Percentiles rank a stretch among this genome's conserved stretches.
These are phyloP conservation scores for Torulaspora indica DNA, from an alignment of 805 yeast species.

Conservation along the genomic window DNA sequence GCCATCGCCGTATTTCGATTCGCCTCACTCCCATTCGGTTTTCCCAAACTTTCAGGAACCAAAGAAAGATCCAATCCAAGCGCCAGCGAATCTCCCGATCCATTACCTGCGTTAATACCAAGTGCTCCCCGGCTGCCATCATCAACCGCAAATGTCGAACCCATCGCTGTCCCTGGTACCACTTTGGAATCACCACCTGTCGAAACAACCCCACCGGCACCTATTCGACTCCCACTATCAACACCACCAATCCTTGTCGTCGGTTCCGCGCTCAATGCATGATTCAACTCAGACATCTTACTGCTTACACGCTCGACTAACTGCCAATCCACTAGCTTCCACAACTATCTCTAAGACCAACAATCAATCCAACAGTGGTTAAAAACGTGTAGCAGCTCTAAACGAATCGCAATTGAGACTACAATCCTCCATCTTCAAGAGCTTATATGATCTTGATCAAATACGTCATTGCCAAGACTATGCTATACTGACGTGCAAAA, in stretches of 20 bases:
- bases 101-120: not conserved
- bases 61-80: slow-evolving; percentile 11
- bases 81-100: slow-evolving; percentile 10
- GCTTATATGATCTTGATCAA: too few species aligned
- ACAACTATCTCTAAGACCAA: too few species aligned
- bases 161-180: slow-evolving; percentile 1
- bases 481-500: too few species aligned
- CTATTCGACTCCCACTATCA: too few species aligned
- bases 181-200: slow-evolving; percentile 1
- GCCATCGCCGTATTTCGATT: slow-evolving; percentile 5
- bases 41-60: slow-evolving; percentile 9
- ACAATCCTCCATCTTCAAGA: too few species aligned
- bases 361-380: too few species aligned
- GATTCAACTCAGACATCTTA: slow-evolving; percentile 10
- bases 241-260: slow-evolving; percentile 3
- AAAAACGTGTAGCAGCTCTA: too few species aligned
- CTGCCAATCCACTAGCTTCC: too few species aligned
- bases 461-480: too few species aligned
- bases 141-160: not conserved
- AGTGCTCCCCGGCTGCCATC: slow-evolving; percentile 1
- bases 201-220: not conserved
- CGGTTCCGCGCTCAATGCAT: slow-evolving; percentile 9
- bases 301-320: too few species aligned
- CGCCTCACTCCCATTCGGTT: not conserved
- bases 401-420: too few species aligned